These are phyloP conservation scores for Sicyos baderoa DNA, from an alignment of 306 rosid species.

Conservation along the genomic window DNA sequence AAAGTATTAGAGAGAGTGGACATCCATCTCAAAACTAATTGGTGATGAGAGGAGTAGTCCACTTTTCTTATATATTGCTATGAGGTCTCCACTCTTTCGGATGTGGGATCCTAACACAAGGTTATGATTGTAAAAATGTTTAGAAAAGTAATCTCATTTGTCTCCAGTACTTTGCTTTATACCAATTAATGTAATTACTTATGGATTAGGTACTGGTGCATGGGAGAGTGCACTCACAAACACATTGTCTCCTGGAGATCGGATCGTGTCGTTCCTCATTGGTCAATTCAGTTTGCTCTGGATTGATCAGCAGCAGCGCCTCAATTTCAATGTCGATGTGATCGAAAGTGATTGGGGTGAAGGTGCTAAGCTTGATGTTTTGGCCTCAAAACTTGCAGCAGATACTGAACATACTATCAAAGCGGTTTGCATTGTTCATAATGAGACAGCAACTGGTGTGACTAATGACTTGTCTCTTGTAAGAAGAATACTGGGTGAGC, in stretches of 20 bases:
- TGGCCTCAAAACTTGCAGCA: conserved; percentile 76
- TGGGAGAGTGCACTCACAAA: conserved; percentile 99
- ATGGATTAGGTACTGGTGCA: conserved; percentile 83
- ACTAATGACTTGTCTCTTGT: conserved; percentile 77
- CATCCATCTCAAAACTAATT: no score
- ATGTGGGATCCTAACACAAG: background rate
- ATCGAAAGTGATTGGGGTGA: conserved; percentile 95
- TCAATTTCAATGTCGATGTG: conserved; percentile 84
- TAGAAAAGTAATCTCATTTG: conserved; percentile 1
- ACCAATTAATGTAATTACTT: conserved; percentile 16
- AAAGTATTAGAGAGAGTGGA: no score
- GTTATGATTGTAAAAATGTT: background rate
- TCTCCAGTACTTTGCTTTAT: background rate
- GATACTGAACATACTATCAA: conserved; percentile 73
- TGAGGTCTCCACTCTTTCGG: no score
- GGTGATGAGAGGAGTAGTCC: no score
- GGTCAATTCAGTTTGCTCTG: conserved; percentile 99
- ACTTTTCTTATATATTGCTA: no score
- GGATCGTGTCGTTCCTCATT: conserved; percentile 74
- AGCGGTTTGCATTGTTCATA: conserved; percentile 94
- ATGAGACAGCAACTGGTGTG: conserved; percentile 97
- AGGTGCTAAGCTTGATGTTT: conserved; percentile 81
- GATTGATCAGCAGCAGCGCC: conserved; percentile 99
- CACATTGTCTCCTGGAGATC: conserved; percentile 92
- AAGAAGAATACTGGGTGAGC: conserved; percentile 74